Percentiles rank a stretch among this genome's conserved stretches.
Conservation (phyloP, 2,329 filamentous ascomycete species). For the Aspergillus phoenicis region DNA sequence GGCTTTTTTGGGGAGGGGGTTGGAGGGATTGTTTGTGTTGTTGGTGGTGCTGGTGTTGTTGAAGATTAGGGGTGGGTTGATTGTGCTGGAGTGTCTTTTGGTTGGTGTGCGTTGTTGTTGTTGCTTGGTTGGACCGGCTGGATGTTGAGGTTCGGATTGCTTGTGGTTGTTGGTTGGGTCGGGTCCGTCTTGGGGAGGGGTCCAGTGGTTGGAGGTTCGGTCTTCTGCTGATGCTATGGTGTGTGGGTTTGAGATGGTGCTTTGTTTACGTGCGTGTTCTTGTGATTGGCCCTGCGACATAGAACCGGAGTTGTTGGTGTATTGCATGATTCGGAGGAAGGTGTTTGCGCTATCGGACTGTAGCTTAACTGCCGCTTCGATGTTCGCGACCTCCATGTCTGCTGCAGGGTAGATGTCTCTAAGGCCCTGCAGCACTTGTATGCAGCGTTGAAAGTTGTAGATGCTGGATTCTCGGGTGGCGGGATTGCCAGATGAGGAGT, state of each 20-base stretch:
- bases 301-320: conserved; percentile 20
- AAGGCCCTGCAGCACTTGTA: conserved; percentile 79
- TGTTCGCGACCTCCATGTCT: conserved; percentile 63
- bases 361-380: conserved; percentile 38
- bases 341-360: conserved; percentile 32
- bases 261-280: conserved; percentile 16
- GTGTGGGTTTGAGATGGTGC: conserved; percentile 17
- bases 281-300: conserved; percentile 10
- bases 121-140: conserved; percentile 6
- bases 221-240: conserved; percentile 13
- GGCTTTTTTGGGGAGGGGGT: conserved; percentile 8
- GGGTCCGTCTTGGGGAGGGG: conserved; percentile 12
- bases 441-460: conserved; percentile 78
- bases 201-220: conserved; percentile 14
- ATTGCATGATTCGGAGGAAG: conserved; percentile 38
- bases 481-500: conserved; percentile 76
- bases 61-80: not conserved
- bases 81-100: conserved; percentile 1
- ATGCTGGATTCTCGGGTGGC: conserved; percentile 70
- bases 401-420: conserved; percentile 84
- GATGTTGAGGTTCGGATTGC: not conserved
- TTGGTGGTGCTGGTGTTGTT: conserved; percentile 9
- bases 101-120: not conserved
- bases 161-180: conserved; percentile 1
- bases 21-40: not conserved